Percentiles rank a stretch among this genome's conserved stretches.
Conservation (phyloP, 441 rosid species). For the Breynia disticha region DNA sequence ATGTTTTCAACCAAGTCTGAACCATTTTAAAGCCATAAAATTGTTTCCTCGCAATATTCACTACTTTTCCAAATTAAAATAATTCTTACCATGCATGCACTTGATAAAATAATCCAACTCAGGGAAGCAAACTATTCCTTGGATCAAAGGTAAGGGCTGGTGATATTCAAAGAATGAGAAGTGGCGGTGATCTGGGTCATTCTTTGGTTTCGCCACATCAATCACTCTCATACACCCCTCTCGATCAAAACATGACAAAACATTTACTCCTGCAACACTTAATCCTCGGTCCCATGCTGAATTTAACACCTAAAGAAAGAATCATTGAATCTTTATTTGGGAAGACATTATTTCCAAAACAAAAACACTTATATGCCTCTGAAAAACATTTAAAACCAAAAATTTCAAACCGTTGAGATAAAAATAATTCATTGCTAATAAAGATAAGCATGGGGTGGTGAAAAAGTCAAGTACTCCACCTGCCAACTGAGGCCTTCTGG, state of each 20-base stretch:
- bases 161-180: slow-evolving; percentile 69
- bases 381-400: too few species aligned
- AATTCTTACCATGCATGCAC: slow-evolving; percentile 73
- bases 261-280: slow-evolving; percentile 53
- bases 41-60: too few species aligned
- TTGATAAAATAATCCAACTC: slow-evolving; percentile 73
- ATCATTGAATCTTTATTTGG: background rate
- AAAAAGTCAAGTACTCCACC: slow-evolving; percentile 26
- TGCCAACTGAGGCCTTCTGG: slow-evolving; percentile 90
- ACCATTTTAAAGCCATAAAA: too few species aligned
- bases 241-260: slow-evolving; percentile 63
- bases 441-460: slow-evolving; percentile 1
- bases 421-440: background rate
- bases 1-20: too few species aligned
- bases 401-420: too few species aligned
- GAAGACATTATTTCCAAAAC: background rate
- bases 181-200: slow-evolving; percentile 73
- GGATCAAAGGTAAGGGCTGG: slow-evolving; percentile 58
- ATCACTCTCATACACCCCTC: slow-evolving; percentile 60
- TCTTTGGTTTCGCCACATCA: slow-evolving; percentile 58
- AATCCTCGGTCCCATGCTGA: slow-evolving; percentile 77
- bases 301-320: slow-evolving; percentile 49
- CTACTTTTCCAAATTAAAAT: background rate
- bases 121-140: slow-evolving; percentile 60
- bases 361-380: too few species aligned